Percentiles rank a stretch among this genome's conserved stretches.
These are phyloP conservation scores for Lecanosticta acicola DNA, from an alignment of 2,329 filamentous ascomycete genomes.

Conservation along the genomic window DNA sequence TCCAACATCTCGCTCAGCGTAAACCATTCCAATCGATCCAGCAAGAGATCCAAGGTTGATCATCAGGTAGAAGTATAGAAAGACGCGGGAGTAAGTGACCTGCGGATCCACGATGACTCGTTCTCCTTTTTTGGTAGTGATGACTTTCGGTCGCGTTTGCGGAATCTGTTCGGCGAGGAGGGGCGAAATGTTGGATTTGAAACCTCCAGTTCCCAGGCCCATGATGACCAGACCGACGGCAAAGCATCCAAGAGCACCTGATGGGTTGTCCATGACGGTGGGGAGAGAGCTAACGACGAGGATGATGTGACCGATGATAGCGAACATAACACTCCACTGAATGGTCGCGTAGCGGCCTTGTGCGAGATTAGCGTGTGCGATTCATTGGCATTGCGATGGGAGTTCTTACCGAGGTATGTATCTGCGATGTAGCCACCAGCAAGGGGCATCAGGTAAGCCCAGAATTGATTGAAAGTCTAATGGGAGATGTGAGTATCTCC, in stretches of 20 bases:
- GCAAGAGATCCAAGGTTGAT: conserved; percentile 67
- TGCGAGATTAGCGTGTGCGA: too few relatives aligned
- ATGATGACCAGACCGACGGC: conserved; percentile 61
- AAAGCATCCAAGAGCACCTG: conserved; percentile 58
- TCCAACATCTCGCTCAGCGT: conserved; percentile 60
- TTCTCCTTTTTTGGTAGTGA: conserved; percentile 38
- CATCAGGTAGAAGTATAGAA: conserved; percentile 63
- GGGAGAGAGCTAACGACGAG: conserved; percentile 62
- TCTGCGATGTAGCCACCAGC: conserved; percentile 54
- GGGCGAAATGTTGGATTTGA: conserved; percentile 67
- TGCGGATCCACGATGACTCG: conserved; percentile 43
- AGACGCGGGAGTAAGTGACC: conserved; percentile 44
- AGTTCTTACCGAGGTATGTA: conserved; percentile 60
- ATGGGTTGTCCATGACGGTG: conserved; percentile 51
- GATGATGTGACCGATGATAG: conserved; percentile 61
- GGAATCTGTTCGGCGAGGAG: conserved; percentile 45
- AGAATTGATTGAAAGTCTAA: conserved; percentile 44
- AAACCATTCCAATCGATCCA: conserved; percentile 56
- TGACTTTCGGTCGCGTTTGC: conserved; percentile 37
- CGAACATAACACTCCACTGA: conserved; percentile 57
- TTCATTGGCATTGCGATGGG: too few relatives aligned
- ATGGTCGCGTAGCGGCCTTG: conserved; percentile 67
- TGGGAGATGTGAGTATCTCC: background rate
- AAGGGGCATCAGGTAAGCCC: conserved; percentile 45
- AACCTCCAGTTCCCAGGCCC: conserved; percentile 69